A percentile compares a stretch with the other conserved stretches of the same genome.
These are phyloP conservation scores for Tremellales sp. DNA, from an alignment of 1,284 basidiomycete species.

Conservation along the genomic window DNA sequence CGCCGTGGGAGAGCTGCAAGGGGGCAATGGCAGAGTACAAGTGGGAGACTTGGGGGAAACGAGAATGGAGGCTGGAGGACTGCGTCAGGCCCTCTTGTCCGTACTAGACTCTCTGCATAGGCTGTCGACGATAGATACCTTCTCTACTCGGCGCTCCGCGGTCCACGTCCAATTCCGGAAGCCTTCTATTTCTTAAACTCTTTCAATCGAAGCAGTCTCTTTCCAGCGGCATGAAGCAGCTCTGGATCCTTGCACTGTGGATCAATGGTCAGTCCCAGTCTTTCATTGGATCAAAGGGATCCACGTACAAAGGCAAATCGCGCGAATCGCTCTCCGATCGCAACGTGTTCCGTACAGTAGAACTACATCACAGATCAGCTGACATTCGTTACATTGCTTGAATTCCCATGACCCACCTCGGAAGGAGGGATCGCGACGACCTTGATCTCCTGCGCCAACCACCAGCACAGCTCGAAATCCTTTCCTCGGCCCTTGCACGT, in stretches of 20 bases:
- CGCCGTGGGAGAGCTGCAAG: too few relatives aligned
- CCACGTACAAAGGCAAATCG: conserved; percentile 71
- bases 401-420: conserved; percentile 71
- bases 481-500: conserved; percentile 73
- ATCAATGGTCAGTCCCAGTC: neutral
- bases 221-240: conserved; percentile 70
- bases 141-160: too few relatives aligned
- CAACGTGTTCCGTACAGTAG: conserved; percentile 77
- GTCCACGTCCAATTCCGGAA: too few relatives aligned
- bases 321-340: conserved; percentile 78
- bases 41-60: too few relatives aligned
- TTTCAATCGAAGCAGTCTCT: conserved; percentile 68
- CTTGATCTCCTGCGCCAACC: conserved; percentile 79
- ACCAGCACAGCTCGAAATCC: conserved; percentile 91
- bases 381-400: too few relatives aligned
- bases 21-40: too few relatives aligned
- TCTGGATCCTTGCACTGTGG: conserved; percentile 77
- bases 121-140: too few relatives aligned
- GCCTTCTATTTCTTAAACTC: conserved; percentile 59
- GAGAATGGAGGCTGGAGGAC: too few relatives aligned
- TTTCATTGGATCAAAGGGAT: neutral
- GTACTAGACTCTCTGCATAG: too few relatives aligned
- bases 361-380: conserved; percentile 56
- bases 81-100: too few relatives aligned
- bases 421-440: conserved; percentile 91